These are phyloP conservation scores for Catharanthus roseus DNA, from an alignment of 257 asterid species.

Conservation along the genomic window DNA sequence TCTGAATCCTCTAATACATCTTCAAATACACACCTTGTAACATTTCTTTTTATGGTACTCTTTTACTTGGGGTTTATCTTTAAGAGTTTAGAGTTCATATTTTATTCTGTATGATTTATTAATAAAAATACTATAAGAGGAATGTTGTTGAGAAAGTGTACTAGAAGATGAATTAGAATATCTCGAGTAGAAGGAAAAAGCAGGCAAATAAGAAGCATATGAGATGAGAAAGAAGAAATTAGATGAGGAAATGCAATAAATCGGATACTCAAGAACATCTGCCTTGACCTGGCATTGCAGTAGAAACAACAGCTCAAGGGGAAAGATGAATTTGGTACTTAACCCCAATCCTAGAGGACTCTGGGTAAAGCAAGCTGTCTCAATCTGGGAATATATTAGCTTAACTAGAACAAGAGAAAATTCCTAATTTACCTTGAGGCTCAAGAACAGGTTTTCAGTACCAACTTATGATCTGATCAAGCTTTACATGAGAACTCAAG, in stretches of 20 bases:
- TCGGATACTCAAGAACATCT: background rate
- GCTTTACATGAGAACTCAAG: background rate
- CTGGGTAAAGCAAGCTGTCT: background rate
- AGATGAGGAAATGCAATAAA: no score
- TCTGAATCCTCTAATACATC: no score
- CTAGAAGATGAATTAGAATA: no score
- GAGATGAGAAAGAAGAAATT: background rate
- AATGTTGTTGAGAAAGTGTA: no score
- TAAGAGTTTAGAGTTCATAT: no score
- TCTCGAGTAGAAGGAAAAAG: background rate
- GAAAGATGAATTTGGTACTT: background rate
- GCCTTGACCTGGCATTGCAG: background rate
- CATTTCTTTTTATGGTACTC: no score
- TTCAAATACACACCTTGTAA: no score
- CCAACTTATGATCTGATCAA: background rate
- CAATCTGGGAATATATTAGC: background rate
- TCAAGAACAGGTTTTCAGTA: background rate
- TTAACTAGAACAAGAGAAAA: background rate
- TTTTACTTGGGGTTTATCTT: no score
- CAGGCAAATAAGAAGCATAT: background rate
- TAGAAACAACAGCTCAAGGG: background rate
- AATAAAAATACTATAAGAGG: no score
- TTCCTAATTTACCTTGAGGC: background rate
- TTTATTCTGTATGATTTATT: no score
- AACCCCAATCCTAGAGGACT: background rate